phyloP scores from a whole-genome alignment of 1,139 yeast genomes.

The Keqinozyma sinolaborantium region DNA sequence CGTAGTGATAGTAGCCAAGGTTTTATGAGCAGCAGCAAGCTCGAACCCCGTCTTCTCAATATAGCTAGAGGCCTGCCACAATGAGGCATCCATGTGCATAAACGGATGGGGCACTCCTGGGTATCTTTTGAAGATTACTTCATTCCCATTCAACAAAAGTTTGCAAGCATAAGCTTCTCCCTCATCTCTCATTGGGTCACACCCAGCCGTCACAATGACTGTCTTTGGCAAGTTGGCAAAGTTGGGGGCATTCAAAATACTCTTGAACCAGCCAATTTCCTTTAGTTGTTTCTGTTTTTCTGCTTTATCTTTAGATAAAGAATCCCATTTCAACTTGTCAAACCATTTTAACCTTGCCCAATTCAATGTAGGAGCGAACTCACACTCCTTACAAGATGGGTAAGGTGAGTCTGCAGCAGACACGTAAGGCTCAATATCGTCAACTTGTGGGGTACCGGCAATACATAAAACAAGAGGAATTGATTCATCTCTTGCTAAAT shows the following conservation, averaged over 20 bases:
- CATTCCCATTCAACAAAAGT: constrained; percentile 32
- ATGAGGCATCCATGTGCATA: constrained; percentile 43
- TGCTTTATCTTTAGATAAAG: constrained; percentile 31
- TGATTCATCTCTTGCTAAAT: constrained; percentile 21
- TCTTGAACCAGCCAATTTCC: constrained; percentile 24
- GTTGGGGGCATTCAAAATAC: constrained; percentile 45
- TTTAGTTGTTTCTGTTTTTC: constrained; percentile 38
- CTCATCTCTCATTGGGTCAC: constrained; percentile 45
- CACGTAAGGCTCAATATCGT: constrained; percentile 32
- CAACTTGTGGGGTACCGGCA: constrained; percentile 30
- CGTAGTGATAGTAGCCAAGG: too few relatives aligned
- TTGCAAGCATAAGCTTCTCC: constrained; percentile 42
- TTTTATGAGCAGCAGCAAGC: constrained; percentile 13
- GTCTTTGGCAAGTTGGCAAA: constrained; percentile 40
- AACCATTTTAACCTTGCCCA: constrained; percentile 25
- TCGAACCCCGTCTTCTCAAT: constrained; percentile 16
- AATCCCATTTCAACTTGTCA: constrained; percentile 20
- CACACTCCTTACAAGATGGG: constrained; percentile 37
- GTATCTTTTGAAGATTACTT: constrained; percentile 30
- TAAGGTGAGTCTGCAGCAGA: constrained; percentile 23
- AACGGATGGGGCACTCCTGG: constrained; percentile 48
- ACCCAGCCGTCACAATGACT: constrained; percentile 40
- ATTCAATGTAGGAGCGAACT: constrained; percentile 31
- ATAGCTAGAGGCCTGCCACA: constrained; percentile 27
- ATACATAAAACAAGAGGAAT: constrained; percentile 18